Base-by-base conservation (phyloP, 345 rosid species). In the Schrenkiella parvula region DNA sequence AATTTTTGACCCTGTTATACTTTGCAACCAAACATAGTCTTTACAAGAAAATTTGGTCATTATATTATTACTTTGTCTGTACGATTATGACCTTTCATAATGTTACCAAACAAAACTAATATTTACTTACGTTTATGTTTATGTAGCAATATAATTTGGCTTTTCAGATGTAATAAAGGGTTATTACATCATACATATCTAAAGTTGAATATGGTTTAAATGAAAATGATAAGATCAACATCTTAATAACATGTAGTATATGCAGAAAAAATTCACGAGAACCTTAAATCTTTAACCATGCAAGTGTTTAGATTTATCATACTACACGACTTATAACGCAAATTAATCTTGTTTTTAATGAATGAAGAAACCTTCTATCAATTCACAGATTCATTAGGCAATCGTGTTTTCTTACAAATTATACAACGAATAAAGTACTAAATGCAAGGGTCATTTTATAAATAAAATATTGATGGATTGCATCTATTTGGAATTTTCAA, bases 401-500 rank as follows among this genome's bases (percentile, higher is more conserved):
- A 11, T 25, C 2, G 2, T 37, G 2, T 53, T 21, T 58, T 44
- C 1, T 38, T 37, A 54, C 11, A 43, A n/a, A 15, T 55, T 32
- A 63, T 52, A 52, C 9, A 44, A 46, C 18, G 58, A 46, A 54
- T 18, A 43, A 32, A 52, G 28, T 32, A 32, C 19, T 6, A 51
- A 50, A 34, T 43, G 3, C 0, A 23, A 23, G 8, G 26, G 8
- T 19, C 19, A 13, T 5, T 5, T 22, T 2, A 13, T 17, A 23
- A 54, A 4, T 35, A 47, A 35, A 51, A 50, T 11, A 26, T 21
- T 42, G 8, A 54, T 17, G 5, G 21, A 18, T 7, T 53, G 55
- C 63, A 63, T 63, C 38, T 38, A 37, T 11, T 43, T 64, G 17
- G 71, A 72, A 72, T 21, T 43, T 72, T 72, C 31, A n/a, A 64